Evolutionary conservation across 2,329 filamentous ascomycete species (phyloP).

Genomic region (Pseudocercospora fijiensis): DNA sequence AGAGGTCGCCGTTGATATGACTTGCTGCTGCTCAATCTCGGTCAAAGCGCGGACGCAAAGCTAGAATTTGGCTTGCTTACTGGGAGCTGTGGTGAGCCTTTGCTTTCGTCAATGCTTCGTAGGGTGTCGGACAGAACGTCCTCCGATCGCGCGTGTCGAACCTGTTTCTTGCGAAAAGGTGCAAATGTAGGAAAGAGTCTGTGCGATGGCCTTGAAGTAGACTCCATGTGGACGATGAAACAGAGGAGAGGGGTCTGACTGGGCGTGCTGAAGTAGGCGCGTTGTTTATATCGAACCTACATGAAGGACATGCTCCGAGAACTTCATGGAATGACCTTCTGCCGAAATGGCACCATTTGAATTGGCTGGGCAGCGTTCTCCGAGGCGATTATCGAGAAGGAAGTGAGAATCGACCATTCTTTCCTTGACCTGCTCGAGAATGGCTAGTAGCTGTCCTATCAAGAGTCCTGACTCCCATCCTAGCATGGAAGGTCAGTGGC

Average conservation of each 20-base stretch:
- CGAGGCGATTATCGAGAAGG: not conserved
- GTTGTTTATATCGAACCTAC: not conserved
- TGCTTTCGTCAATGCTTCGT: not conserved
- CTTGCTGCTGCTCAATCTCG: not conserved
- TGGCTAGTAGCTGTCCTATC: not conserved
- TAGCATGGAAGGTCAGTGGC: not conserved
- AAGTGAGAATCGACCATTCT: constrained; percentile 2
- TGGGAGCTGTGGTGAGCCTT: not conserved
- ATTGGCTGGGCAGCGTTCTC: not conserved
- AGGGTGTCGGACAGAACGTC: not conserved
- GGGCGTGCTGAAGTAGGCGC: not conserved
- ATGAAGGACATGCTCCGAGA: not conserved
- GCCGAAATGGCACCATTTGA: not conserved
- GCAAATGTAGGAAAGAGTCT: constrained; percentile 16
- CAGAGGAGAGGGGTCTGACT: not conserved
- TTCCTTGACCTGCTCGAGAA: not conserved
- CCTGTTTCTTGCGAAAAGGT: constrained; percentile 11
- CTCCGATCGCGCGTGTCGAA: constrained; percentile 10
- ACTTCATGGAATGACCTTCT: not conserved
- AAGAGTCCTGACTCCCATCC: not conserved
- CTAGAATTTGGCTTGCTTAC: not conserved
- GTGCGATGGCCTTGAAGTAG: constrained; percentile 4
- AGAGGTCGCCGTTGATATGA: not conserved
- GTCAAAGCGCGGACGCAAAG: not conserved
- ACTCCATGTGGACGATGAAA: not conserved